Percentiles rank a stretch among this genome's conserved stretches.
Evolutionary conservation across 192 early-diverging fungal species (phyloP).

Genomic region (Coemansia sp.): DNA sequence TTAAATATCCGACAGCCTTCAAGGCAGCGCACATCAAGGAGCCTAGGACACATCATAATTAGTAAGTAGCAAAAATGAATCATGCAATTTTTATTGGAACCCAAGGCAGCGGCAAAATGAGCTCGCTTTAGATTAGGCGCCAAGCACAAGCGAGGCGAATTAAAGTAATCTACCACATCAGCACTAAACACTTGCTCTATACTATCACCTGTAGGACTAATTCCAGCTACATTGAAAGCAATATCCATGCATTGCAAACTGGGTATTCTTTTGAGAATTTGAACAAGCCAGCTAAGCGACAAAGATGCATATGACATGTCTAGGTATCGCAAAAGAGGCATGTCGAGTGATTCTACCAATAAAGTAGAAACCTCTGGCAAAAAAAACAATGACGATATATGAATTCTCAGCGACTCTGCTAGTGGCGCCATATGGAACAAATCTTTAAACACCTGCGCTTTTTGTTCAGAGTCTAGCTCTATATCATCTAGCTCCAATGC

Average conservation of each 20-base stretch:
- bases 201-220: background rate
- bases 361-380: background rate
- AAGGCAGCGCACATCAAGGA: too few relatives aligned
- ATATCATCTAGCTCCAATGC: background rate
- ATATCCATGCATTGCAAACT: background rate
- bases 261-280: background rate
- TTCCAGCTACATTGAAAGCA: background rate
- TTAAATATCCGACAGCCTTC: too few relatives aligned
- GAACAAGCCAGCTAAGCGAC: background rate
- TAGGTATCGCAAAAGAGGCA: background rate
- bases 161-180: background rate
- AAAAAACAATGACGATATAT: too few relatives aligned
- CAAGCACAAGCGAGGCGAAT: background rate
- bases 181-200: background rate
- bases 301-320: background rate
- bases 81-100: too few relatives aligned
- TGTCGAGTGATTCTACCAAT: background rate
- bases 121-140: background rate
- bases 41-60: too few relatives aligned
- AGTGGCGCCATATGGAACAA: background rate
- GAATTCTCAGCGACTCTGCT: background rate
- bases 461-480: background rate
- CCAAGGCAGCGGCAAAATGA: too few relatives aligned
- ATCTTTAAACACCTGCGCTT: background rate
- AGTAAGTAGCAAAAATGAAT: too few relatives aligned